phyloP scores from a whole-genome alignment of 2,329 filamentous ascomycete genomes.

The Dendryphion nanum region DNA sequence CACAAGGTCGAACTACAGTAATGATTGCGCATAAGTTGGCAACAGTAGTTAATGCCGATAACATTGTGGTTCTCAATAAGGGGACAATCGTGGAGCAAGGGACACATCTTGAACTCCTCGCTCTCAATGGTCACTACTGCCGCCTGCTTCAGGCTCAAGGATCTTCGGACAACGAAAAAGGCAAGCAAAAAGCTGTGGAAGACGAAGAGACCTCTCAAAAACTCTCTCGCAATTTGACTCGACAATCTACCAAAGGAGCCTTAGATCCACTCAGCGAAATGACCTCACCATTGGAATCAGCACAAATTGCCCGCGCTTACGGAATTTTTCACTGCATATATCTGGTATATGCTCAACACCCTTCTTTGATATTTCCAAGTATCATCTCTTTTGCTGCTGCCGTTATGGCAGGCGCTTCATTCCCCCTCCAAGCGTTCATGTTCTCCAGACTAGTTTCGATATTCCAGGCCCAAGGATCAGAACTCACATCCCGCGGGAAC shows the following conservation, averaged over 20 bases:
- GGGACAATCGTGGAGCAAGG: slow-evolving; percentile 86
- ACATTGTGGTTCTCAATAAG: slow-evolving; percentile 86
- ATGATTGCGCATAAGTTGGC: slow-evolving; percentile 90
- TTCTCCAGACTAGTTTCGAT: slow-evolving; percentile 4
- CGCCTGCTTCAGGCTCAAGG: slow-evolving; percentile 5
- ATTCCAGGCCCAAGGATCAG: slow-evolving; percentile 2
- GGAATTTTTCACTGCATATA: slow-evolving; percentile 7
- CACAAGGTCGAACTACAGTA: slow-evolving; percentile 83
- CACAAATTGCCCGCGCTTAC: slow-evolving; percentile 3
- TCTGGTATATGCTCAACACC: slow-evolving; percentile 6
- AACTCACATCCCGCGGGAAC: slow-evolving; percentile 4
- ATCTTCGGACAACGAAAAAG: no score
- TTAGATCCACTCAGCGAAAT: background rate
- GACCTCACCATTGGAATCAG: slow-evolving; percentile 4
- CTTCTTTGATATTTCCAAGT: slow-evolving; percentile 3
- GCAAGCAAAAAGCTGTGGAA: no score
- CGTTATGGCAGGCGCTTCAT: slow-evolving; percentile 1
- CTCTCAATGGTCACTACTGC: slow-evolving; percentile 6
- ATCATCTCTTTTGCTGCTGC: slow-evolving; percentile 1
- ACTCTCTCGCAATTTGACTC: slow-evolving; percentile 6
- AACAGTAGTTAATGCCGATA: slow-evolving; percentile 85
- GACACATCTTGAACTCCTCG: slow-evolving; percentile 67
- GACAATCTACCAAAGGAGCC: slow-evolving; percentile 4
- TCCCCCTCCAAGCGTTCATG: slow-evolving; percentile 8
- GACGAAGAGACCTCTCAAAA: slow-evolving; percentile 2